Base-by-base conservation (phyloP, 163 green algal genomes). In the Scenedesmus sp. region DNA sequence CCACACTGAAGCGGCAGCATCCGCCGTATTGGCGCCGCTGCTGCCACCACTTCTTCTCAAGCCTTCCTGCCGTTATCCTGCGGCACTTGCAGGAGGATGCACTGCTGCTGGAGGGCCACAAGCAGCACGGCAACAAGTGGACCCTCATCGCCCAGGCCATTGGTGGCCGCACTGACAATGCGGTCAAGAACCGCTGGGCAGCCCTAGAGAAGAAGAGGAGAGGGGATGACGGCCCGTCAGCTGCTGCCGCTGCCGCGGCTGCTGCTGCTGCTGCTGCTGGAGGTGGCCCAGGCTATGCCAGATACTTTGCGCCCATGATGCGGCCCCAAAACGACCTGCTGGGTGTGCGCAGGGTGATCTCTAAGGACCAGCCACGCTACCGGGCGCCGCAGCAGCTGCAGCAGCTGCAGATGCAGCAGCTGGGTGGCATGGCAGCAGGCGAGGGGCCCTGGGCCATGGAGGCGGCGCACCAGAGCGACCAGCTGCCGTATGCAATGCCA, bases 81-180 rank as follows among this genome's bases (percentile, higher is more conserved):
- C 40, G 53, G 30, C 49, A 26, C 22, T 35, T 46, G 88, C 92
- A 97, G 95, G 96, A 98, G 89, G 95, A 97, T 83, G 89, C 68
- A 4, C 93, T 95, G 35, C 90, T 97, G 76, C 87, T 97, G 73
- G 92, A 97, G 42, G 94, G 92, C 68, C 98, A 99, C 91, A 56
- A 56, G 24, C 84, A 93, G 24, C 94, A 97, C 65, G 98, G 98
- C 87, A 99, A 99, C 95, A 96, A 96, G 65, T 99, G 98, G 98
- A 99, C 98, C 16, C 94, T 98, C 61, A 99, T 99, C 81, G 96
- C 97, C 30, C 96, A 96, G 33, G 92, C 97, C 80, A 96, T 99
- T 44, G 94, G 95, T 22, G 98, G 98, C 81, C 95, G 97, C 49
- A 99, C 98, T 22, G 98, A 99, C 94, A 99, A 99, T 87, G 98